These are phyloP conservation scores for Coemansia sp. DNA, from an alignment of 192 early-diverging fungal genomes.

Conservation along the genomic window DNA sequence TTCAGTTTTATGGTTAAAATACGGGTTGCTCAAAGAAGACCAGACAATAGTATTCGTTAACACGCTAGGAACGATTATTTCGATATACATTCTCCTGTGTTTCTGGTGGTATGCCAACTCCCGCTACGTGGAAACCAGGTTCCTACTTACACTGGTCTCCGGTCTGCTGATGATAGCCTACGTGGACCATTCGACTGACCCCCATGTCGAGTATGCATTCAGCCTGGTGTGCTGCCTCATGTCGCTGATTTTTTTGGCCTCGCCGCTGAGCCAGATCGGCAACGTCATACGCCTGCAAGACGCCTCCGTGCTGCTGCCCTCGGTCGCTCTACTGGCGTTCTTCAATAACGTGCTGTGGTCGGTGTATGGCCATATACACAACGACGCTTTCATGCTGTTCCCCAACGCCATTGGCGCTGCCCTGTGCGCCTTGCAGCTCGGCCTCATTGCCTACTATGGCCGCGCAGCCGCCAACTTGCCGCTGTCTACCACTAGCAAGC, in stretches of 20 bases:
- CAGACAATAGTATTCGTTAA: slow-evolving; percentile 23
- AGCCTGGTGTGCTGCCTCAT: slow-evolving; percentile 35
- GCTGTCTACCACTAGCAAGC: background rate
- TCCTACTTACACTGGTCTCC: slow-evolving; percentile 1
- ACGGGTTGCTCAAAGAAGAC: slow-evolving; percentile 40
- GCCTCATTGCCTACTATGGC: slow-evolving; percentile 42
- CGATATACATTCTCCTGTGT: slow-evolving; percentile 29
- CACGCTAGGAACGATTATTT: slow-evolving; percentile 14
- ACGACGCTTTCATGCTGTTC: slow-evolving; percentile 39
- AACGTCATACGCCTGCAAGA: slow-evolving; percentile 22
- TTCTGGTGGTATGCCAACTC: slow-evolving; percentile 32
- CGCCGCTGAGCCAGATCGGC: slow-evolving; percentile 43
- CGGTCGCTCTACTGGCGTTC: slow-evolving; percentile 31
- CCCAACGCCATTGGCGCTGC: slow-evolving; percentile 38
- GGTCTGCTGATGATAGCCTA: slow-evolving; percentile 15
- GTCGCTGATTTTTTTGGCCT: slow-evolving; percentile 37
- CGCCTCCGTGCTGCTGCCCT: slow-evolving; percentile 48
- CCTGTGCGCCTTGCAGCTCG: slow-evolving; percentile 43
- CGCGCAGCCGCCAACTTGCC: slow-evolving; percentile 19
- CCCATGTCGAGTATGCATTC: slow-evolving; percentile 13
- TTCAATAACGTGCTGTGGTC: slow-evolving; percentile 45
- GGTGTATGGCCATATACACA: slow-evolving; percentile 30
- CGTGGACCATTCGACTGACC: slow-evolving; percentile 23
- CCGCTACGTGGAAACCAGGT: slow-evolving; percentile 20
- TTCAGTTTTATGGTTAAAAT: slow-evolving; percentile 48